These are phyloP conservation scores for Scytalidium lignicola DNA, from an alignment of 2,329 filamentous ascomycete species.

Conservation along the genomic window DNA sequence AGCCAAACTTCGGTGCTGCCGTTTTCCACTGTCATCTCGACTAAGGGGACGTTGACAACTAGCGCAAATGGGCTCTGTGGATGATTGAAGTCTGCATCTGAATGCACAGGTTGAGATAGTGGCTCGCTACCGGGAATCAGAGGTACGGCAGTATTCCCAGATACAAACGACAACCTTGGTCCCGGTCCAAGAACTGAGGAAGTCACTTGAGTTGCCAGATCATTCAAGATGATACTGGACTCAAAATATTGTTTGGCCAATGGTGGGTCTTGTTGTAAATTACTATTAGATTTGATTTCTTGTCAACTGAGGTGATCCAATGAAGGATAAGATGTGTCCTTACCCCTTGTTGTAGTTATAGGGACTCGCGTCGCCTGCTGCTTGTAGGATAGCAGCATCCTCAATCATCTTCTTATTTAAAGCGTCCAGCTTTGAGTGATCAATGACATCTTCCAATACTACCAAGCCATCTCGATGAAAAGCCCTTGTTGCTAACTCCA, in stretches of 20 bases:
- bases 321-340: not conserved
- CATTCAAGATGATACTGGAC: slow-evolving; percentile 47
- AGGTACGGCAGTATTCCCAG: slow-evolving; percentile 53
- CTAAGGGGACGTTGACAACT: slow-evolving; percentile 31
- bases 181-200: slow-evolving; percentile 48
- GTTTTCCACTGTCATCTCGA: slow-evolving; percentile 27
- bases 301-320: not conserved
- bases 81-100: slow-evolving; percentile 54
- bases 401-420: slow-evolving; percentile 55
- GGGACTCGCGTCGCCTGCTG: slow-evolving; percentile 46
- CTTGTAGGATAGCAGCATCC: slow-evolving; percentile 48
- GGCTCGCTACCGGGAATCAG: slow-evolving; percentile 34
- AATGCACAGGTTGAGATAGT: slow-evolving; percentile 50
- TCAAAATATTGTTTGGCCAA: slow-evolving; percentile 44
- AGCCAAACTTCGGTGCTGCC: slow-evolving; percentile 35
- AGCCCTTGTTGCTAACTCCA: slow-evolving; percentile 49
- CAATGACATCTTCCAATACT: slow-evolving; percentile 48
- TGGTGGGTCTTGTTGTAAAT: slow-evolving; percentile 56
- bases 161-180: slow-evolving; percentile 53
- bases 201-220: slow-evolving; percentile 50
- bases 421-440: slow-evolving; percentile 44
- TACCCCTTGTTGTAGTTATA: slow-evolving; percentile 57
- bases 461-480: slow-evolving; percentile 51
- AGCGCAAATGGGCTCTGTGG: slow-evolving; percentile 38
- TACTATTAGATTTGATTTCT: slow-evolving; percentile 24